A percentile compares a stretch with the other conserved stretches of the same genome.
These are phyloP conservation scores for Pleomassaria siparia DNA, from an alignment of 2,329 filamentous ascomycete species.

Conservation along the genomic window DNA sequence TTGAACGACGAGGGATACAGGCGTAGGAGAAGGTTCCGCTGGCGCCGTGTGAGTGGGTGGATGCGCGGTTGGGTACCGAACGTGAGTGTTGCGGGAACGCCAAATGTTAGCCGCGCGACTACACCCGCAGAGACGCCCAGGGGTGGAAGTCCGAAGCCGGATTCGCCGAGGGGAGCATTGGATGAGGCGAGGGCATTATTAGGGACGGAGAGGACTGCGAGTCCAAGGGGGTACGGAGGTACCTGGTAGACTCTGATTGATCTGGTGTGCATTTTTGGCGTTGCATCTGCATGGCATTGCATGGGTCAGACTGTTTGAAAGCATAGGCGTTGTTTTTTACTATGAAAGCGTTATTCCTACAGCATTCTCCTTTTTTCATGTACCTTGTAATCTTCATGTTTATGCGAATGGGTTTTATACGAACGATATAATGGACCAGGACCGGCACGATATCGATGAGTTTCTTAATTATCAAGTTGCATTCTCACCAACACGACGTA, in stretches of 20 bases:
- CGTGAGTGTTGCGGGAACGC: slow-evolving; percentile 43
- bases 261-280: not conserved
- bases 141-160: slow-evolving; percentile 16
- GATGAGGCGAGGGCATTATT: slow-evolving; percentile 42
- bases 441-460: too few relatives aligned
- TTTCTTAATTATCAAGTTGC: too few relatives aligned
- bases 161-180: slow-evolving; percentile 19
- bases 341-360: not conserved
- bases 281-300: not conserved
- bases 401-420: not conserved
- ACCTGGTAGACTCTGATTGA: not conserved
- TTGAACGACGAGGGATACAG: slow-evolving; percentile 43
- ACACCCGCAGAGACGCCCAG: slow-evolving; percentile 31
- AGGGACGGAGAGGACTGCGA: slow-evolving; percentile 34
- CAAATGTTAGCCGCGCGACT: slow-evolving; percentile 27
- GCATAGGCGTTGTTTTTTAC: not conserved
- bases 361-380: not conserved
- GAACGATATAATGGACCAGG: too few relatives aligned
- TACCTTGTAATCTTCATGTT: not conserved
- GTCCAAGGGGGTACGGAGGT: slow-evolving; percentile 38
- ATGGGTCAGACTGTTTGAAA: not conserved
- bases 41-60: slow-evolving; percentile 63
- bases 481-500: too few relatives aligned
- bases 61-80: slow-evolving; percentile 67
- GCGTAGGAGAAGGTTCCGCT: slow-evolving; percentile 49